These are phyloP conservation scores for Lachnellula occidentalis DNA, from an alignment of 2,329 filamentous ascomycete genomes.

Conservation along the genomic window DNA sequence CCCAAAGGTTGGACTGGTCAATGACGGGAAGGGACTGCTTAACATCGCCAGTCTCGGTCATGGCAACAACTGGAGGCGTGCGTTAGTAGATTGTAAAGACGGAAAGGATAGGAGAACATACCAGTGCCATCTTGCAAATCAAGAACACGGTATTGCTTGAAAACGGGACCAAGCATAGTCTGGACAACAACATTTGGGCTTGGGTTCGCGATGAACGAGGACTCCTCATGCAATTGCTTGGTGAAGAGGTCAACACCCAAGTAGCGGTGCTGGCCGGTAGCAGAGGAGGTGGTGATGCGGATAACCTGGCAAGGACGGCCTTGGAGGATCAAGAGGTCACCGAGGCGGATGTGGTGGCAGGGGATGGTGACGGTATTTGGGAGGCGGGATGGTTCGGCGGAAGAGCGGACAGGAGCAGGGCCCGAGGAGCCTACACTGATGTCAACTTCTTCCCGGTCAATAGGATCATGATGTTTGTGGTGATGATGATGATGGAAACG, in stretches of 20 bases:
- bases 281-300: conserved; percentile 95
- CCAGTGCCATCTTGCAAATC: conserved; percentile 82
- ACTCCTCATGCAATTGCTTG: conserved; percentile 99
- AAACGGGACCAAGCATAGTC: conserved; percentile 98
- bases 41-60: conserved; percentile 97
- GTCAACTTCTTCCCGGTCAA: conserved; percentile 27
- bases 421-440: conserved; percentile 19
- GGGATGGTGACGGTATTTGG: conserved; percentile 95
- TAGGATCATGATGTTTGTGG: conserved; percentile 24
- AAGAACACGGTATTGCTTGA: conserved; percentile 99
- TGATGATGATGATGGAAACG: conserved; percentile 51
- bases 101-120: conserved; percentile 30
- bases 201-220: conserved; percentile 94
- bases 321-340: conserved; percentile 98
- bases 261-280: conserved; percentile 99
- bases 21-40: conserved; percentile 92
- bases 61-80: conserved; percentile 65
- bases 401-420: conserved; percentile 7
- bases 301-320: conserved; percentile 99
- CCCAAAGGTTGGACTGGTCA: conserved; percentile 87
- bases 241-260: conserved; percentile 99
- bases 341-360: conserved; percentile 98
- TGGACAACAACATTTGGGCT: conserved; percentile 94
- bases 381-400: conserved; percentile 22
- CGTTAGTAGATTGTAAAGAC: conserved; percentile 9